These are phyloP conservation scores for Polyporus arcularius DNA, from an alignment of 768 basidiomycete species.

Conservation along the genomic window DNA sequence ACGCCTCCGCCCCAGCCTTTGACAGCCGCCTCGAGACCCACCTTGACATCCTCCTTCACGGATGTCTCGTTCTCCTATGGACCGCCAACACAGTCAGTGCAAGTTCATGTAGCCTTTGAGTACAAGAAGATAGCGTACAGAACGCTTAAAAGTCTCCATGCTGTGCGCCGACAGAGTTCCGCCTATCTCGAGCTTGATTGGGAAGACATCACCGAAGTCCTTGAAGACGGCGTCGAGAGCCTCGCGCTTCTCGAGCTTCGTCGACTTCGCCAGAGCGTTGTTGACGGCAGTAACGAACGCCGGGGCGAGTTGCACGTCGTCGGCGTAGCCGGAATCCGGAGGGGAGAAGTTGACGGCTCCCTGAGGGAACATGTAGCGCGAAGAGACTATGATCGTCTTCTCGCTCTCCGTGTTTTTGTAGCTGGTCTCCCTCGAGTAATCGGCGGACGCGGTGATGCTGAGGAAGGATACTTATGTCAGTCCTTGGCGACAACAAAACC, in stretches of 20 bases:
- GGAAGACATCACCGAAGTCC: conserved; percentile 1
- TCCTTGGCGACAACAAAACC: neutral
- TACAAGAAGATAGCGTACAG: neutral
- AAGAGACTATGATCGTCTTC: neutral
- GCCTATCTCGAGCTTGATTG: neutral
- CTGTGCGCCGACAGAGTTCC: neutral
- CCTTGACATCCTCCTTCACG: neutral
- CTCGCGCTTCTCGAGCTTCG: neutral
- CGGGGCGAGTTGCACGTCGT: neutral
- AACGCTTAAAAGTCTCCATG: neutral
- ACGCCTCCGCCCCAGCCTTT: neutral
- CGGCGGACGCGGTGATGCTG: neutral
- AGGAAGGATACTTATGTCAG: neutral
- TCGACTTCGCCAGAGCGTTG: neutral
- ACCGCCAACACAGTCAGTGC: too few species aligned
- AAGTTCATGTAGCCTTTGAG: too few species aligned
- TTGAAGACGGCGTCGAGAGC: neutral
- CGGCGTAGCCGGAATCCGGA: neutral
- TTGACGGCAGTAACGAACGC: neutral
- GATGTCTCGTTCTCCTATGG: neutral
- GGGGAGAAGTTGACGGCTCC: neutral
- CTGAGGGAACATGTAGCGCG: conserved; percentile 3
- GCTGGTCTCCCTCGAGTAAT: neutral
- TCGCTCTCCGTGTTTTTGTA: neutral
- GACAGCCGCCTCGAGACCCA: neutral